These are phyloP conservation scores for Smallanthus sonchifolius DNA, from an alignment of 129 eudicot species.

Conservation along the genomic window DNA sequence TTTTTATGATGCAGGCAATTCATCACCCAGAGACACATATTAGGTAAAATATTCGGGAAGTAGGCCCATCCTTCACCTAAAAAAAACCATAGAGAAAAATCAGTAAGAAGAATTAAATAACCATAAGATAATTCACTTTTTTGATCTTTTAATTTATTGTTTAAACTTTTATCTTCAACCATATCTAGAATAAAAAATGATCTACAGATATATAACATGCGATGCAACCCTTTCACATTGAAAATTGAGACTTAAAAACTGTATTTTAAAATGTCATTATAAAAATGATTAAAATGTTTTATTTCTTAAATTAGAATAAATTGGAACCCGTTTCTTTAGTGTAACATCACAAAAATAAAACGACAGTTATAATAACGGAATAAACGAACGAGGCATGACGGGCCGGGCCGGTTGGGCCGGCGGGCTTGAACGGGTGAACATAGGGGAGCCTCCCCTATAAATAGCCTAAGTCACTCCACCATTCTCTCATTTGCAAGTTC, in stretches of 20 bases:
- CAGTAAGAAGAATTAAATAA: background rate
- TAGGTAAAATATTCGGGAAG: slow-evolving; percentile 2
- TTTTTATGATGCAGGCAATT: background rate
- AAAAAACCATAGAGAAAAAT: background rate
- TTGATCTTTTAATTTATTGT: background rate
- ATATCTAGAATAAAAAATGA: background rate
- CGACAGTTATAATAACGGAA: too few relatives aligned
- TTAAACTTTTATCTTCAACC: background rate
- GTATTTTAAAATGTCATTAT: background rate
- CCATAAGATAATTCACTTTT: background rate
- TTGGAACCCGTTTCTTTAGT: background rate
- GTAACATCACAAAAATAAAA: too few relatives aligned
- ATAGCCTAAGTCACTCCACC: too few relatives aligned
- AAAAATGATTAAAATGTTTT: too few relatives aligned
- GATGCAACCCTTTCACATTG: background rate
- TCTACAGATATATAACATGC: background rate
- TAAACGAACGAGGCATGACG: too few relatives aligned
- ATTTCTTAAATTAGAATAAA: too few relatives aligned
- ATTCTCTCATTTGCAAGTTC: too few relatives aligned
- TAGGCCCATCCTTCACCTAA: slow-evolving; percentile 14
- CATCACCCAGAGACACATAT: slow-evolving; percentile 1
- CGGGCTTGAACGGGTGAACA: too few relatives aligned
- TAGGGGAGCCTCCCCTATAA: too few relatives aligned
- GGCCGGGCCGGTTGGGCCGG: too few relatives aligned
- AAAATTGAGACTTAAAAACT: background rate